A percentile compares a stretch with the other conserved stretches of the same genome.
Conservation (phyloP, 768 basidiomycete species). For the Leccinum olivaceopallidum region DNA sequence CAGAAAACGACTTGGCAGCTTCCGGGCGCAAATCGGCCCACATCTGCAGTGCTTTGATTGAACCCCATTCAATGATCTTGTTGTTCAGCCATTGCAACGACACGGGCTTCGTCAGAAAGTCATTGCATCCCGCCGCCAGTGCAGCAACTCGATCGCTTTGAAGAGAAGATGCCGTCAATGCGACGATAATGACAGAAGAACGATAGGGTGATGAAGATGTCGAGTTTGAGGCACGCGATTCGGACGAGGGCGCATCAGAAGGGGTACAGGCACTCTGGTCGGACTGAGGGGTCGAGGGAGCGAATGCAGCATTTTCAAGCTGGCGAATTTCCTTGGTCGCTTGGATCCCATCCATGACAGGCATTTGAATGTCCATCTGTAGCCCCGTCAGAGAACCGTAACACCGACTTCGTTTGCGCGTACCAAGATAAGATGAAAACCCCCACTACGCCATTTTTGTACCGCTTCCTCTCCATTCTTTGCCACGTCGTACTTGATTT, state of each 20-base stretch:
- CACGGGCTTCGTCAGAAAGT: constrained; percentile 97
- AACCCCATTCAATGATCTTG: constrained; percentile 99
- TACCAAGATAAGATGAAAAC: constrained; percentile 94
- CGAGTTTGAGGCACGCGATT: constrained; percentile 43
- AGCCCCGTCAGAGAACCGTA: constrained; percentile 14
- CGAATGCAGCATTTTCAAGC: constrained; percentile 74
- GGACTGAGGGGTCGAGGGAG: constrained; percentile 64
- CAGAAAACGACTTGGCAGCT: constrained; percentile 45
- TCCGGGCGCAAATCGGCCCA: constrained; percentile 83
- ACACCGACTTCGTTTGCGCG: constrained; percentile 30
- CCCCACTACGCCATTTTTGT: constrained; percentile 89
- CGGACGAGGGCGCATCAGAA: constrained; percentile 50
- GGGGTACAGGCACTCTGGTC: constrained; percentile 51
- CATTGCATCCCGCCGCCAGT: constrained; percentile 98
- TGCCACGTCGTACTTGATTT: constrained; percentile 92
- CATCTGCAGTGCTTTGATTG: constrained; percentile 92
- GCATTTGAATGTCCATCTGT: constrained; percentile 99
- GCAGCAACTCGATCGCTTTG: constrained; percentile 94
- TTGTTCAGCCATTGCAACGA: constrained; percentile 93
- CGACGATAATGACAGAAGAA: constrained; percentile 97
- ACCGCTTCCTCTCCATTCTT: constrained; percentile 96
- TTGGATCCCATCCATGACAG: constrained; percentile 97
- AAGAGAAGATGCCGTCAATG: constrained; percentile 96
- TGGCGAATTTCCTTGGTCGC: constrained; percentile 95
- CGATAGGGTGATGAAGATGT: constrained; percentile 67